Percentiles rank a stretch among this genome's conserved stretches.
Conservation (phyloP, 805 yeast species). For the Saccharomycopsis sp. region DNA sequence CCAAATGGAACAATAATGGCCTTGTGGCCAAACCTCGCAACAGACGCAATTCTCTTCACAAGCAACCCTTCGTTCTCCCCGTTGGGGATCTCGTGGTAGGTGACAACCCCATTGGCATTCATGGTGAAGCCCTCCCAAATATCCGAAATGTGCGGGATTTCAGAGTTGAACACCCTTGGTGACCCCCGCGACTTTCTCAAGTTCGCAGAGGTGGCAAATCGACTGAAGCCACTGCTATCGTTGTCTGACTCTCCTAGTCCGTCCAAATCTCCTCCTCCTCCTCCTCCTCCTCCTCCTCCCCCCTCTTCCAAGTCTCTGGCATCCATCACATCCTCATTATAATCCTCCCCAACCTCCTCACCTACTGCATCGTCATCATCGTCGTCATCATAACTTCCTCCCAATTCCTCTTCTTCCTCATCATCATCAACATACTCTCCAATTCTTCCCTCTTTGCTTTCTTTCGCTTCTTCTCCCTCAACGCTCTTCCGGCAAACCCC, state of each 20-base stretch:
- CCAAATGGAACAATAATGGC: slow-evolving; percentile 71
- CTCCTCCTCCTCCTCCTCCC: too few relatives aligned
- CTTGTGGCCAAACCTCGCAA: slow-evolving; percentile 66
- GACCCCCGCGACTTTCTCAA: neutral
- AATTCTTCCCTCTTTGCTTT: slow-evolving; percentile 64
- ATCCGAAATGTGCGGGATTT: slow-evolving; percentile 26
- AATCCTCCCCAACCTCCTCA: slow-evolving; percentile 38
- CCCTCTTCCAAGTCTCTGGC: too few relatives aligned
- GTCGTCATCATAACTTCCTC: slow-evolving; percentile 30
- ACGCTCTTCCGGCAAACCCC: slow-evolving; percentile 53
- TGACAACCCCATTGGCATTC: slow-evolving; percentile 54
- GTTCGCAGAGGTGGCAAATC: too few relatives aligned
- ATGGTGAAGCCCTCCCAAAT: slow-evolving; percentile 82
- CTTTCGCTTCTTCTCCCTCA: slow-evolving; percentile 92
- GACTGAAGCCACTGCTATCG: too few relatives aligned
- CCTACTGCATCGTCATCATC: slow-evolving; percentile 30
- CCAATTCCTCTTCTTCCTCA: slow-evolving; percentile 39
- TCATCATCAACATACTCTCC: slow-evolving; percentile 36
- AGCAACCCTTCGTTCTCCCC: slow-evolving; percentile 37
- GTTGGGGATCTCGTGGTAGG: slow-evolving; percentile 49
- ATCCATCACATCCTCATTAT: neutral
- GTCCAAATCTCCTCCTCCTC: too few relatives aligned
- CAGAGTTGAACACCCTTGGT: neutral
- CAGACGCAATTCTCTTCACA: slow-evolving; percentile 50
- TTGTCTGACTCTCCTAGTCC: too few relatives aligned